Base-by-base conservation (phyloP, 2,329 filamentous ascomycete species). In the Penicillium sp. region DNA sequence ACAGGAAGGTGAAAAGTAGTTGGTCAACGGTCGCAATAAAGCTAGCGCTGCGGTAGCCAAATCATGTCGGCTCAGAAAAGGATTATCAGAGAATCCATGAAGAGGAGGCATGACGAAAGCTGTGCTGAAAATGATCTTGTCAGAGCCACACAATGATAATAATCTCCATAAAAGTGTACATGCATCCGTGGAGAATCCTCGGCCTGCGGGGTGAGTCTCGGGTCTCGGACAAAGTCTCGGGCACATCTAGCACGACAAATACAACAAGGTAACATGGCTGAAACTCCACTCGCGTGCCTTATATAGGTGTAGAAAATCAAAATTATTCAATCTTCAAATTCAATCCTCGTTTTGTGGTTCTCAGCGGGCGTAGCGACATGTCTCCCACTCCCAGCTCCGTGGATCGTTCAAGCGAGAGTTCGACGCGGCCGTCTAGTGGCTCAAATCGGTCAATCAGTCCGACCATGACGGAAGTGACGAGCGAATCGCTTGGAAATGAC, bases 51-150 rank as follows among this genome's bases (percentile, higher is more conserved):
- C 64, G 8, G 28, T 41, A n/a, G 55, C 34, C 1, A 68, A 7
- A 45, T 68, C 65, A 4, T 60, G 12, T 2, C 63, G 54, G 15
- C 43, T 61, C 3, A 5, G 49, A 28, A 69, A 57, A 0, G 65
- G 57, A 43, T 69, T 69, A 34, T 67, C 55, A 5, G 61, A 60
- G 43, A 69, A 69, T 6, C 53, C 61, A 1, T n/a, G 6, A 2
- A 69, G 53, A 10, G 61, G 62, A 25, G 60, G 64, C 64, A 59
- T 70, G 8, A 15, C 4, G 34, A 22, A 11, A 51, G 15, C 1
- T 5, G 17, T 37, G 34, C 3, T 17, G 4, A 14, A 35, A 14
- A 7, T 5, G 10, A 14, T 7, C 14, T 6, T 15, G 10, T 38
- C 34, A 1, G 6, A 6, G 22, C 22, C 3, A 1, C 12, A 14